Percentiles rank a stretch among this genome's conserved stretches.
Evolutionary conservation across 2,329 filamentous ascomycete species (phyloP).

Genomic region (Talaromyces sp.): DNA sequence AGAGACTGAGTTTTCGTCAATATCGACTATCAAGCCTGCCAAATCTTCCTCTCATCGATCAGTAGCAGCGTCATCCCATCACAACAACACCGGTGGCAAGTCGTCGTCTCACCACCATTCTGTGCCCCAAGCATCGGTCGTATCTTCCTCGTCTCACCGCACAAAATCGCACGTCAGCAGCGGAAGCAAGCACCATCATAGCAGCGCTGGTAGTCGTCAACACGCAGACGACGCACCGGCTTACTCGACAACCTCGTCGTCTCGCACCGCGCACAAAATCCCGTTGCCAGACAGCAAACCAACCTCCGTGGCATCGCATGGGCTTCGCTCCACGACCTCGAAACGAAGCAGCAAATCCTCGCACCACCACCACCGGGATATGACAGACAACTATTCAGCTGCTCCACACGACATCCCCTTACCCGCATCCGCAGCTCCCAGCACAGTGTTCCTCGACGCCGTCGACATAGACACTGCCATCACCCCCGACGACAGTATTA

Average conservation of each 20-base stretch:
- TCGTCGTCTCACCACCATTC: conserved; percentile 6
- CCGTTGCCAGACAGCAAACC: conserved; percentile 29
- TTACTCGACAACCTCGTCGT: conserved; percentile 20
- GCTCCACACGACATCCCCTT: conserved; percentile 21
- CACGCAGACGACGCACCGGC: background rate
- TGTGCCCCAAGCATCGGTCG: background rate
- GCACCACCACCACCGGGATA: background rate
- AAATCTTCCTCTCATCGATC: conserved; percentile 19
- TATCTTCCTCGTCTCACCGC: background rate
- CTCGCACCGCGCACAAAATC: conserved; percentile 29
- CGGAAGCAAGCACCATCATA: background rate
- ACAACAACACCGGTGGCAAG: background rate
- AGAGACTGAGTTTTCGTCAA: conserved; percentile 27
- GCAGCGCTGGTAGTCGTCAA: background rate
- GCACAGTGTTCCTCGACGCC: conserved; percentile 18
- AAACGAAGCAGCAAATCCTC: conserved; percentile 9
- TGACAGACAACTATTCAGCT: conserved; percentile 11
- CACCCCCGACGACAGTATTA: conserved; percentile 72
- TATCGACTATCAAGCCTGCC: conserved; percentile 31
- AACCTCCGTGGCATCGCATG: conserved; percentile 16
- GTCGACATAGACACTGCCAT: conserved; percentile 46
- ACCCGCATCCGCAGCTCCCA: conserved; percentile 26
- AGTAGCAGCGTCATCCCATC: background rate
- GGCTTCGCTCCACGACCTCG: conserved; percentile 13
- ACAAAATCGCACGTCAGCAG: conserved; percentile 13